phyloP scores from a whole-genome alignment of 257 asterid genomes.

The Capsicum baccatum region DNA sequence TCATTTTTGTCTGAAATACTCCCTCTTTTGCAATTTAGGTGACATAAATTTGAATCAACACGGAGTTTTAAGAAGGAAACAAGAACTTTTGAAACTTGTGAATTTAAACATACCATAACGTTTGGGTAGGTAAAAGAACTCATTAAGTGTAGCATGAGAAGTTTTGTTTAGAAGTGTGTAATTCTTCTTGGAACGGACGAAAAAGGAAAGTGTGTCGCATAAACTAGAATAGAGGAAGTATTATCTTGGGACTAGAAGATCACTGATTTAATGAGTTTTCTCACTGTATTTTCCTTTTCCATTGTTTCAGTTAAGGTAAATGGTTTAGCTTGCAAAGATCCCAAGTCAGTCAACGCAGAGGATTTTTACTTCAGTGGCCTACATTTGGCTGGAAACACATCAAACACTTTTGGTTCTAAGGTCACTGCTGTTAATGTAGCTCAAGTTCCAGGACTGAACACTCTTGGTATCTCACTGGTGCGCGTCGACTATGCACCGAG shows the following conservation, averaged over 20 bases:
- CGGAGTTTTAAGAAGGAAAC: background rate
- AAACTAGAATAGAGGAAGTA: background rate
- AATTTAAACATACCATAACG: background rate
- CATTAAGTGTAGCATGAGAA: background rate
- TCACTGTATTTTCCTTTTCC: background rate
- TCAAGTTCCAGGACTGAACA: slow-evolving; percentile 37
- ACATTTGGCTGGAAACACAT: slow-evolving; percentile 41
- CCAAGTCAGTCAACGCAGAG: slow-evolving; percentile 24
- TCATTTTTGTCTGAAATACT: background rate
- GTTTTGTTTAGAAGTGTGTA: background rate
- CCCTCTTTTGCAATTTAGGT: background rate
- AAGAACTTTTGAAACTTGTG: background rate
- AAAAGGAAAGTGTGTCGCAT: background rate
- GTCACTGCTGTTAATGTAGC: slow-evolving; percentile 26
- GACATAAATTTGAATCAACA: background rate
- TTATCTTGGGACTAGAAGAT: background rate
- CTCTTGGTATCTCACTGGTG: slow-evolving; percentile 35
- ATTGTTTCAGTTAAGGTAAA: background rate
- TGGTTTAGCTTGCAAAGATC: slow-evolving; percentile 35
- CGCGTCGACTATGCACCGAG: slow-evolving; percentile 34
- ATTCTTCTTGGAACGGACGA: background rate
- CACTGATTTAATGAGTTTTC: background rate
- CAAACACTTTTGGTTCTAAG: slow-evolving; percentile 37
- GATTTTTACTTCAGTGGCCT: slow-evolving; percentile 48
- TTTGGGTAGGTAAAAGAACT: too few species aligned